A percentile compares a stretch with the other conserved stretches of the same genome.
phyloP scores from a whole-genome alignment of 1,139 yeast species.

The Hansenula anomala region DNA sequence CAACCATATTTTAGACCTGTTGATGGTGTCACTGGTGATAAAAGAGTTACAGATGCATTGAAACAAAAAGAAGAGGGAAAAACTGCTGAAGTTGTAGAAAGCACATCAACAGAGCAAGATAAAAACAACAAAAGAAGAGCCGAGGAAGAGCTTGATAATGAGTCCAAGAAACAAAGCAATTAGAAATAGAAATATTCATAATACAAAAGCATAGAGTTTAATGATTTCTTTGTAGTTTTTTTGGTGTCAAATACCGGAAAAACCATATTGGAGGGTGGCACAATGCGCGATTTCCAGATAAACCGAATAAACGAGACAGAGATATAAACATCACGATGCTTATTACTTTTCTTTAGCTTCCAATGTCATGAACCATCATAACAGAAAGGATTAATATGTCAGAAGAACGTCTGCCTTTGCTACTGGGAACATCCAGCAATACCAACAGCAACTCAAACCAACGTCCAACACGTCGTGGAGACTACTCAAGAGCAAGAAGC shows the following conservation, averaged over 20 bases:
- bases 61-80: slow-evolving; percentile 9
- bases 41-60: slow-evolving; percentile 31
- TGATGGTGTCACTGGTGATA: slow-evolving; percentile 56
- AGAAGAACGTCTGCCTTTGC: background rate
- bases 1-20: slow-evolving; percentile 93
- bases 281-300: background rate
- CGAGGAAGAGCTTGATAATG: slow-evolving; percentile 4
- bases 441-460: background rate
- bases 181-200: too few species aligned
- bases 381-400: too few species aligned
- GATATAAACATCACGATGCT: too few species aligned
- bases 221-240: too few species aligned
- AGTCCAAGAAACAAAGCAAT: slow-evolving; percentile 4
- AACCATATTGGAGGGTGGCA: background rate
- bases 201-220: too few species aligned
- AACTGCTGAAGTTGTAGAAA: too few species aligned
- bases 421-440: background rate
- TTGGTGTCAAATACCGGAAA: too few species aligned
- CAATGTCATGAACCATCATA: too few species aligned
- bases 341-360: too few species aligned
- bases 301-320: too few species aligned
- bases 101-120: too few species aligned
- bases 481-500: background rate
- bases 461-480: background rate
- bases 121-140: slow-evolving; percentile 6